phyloP scores from a whole-genome alignment of 1,139 yeast species.

The Wickerhamomyces sp. region DNA sequence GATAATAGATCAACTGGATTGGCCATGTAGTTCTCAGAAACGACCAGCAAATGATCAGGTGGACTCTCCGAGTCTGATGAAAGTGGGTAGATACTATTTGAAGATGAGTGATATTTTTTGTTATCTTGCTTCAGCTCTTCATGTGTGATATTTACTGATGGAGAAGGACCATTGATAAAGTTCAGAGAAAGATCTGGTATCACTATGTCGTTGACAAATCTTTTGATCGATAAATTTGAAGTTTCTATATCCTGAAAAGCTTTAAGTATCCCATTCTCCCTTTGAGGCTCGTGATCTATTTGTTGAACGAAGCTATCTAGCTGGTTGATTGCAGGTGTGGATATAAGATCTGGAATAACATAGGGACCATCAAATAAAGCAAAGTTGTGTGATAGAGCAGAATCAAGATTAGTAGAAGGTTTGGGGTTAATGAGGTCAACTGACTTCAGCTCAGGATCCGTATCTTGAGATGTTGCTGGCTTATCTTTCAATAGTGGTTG shows the following conservation, averaged over 20 bases:
- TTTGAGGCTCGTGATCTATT: neutral
- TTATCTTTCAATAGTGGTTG: too few species aligned
- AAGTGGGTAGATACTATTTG: neutral
- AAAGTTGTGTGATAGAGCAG: neutral
- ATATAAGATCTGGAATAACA: neutral
- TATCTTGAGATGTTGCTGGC: too few species aligned
- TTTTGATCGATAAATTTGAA: neutral
- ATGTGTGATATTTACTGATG: too few species aligned
- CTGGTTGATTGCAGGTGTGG: neutral
- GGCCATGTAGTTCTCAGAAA: neutral
- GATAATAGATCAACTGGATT: neutral
- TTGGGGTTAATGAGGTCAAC: too few species aligned
- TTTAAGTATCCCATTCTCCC: neutral
- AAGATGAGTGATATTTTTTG: neutral
- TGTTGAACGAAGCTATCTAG: neutral
- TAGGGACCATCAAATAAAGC: neutral
- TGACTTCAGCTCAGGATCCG: too few species aligned
- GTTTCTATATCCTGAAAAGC: neutral
- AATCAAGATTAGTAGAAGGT: too few species aligned
- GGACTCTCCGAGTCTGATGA: neutral
- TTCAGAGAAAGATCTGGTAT: conserved; percentile 1
- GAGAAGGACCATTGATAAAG: neutral
- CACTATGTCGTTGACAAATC: conserved; percentile 1
- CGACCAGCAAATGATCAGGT: neutral
- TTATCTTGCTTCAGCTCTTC: too few species aligned